Percentiles rank a stretch among this genome's conserved stretches.
Evolutionary conservation across 345 rosid species (phyloP).

Genomic region (Euphorbia lathyris): DNA sequence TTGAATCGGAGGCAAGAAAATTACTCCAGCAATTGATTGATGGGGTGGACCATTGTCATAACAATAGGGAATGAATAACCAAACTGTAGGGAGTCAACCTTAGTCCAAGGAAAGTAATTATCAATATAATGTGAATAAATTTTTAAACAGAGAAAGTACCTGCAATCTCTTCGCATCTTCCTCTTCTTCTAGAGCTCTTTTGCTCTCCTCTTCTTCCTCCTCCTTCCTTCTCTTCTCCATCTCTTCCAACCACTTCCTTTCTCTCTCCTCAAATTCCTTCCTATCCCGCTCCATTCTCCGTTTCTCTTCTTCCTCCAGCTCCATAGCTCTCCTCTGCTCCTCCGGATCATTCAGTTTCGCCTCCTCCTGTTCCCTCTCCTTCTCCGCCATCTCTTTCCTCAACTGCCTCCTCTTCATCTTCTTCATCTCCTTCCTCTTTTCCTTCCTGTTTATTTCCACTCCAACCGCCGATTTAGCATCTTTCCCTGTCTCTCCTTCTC

Average conservation of each 20-base stretch:
- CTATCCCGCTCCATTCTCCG: constrained; percentile 50
- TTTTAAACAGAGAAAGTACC: background rate
- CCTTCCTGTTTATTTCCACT: constrained; percentile 44
- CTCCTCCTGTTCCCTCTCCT: constrained; percentile 62
- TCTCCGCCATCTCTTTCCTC: constrained; percentile 68
- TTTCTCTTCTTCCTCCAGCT: constrained; percentile 62
- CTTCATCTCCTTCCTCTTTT: constrained; percentile 76
- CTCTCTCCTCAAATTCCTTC: constrained; percentile 75
- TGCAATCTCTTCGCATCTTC: constrained; percentile 31
- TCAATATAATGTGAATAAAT: too few relatives aligned
- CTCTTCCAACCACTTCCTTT: constrained; percentile 62
- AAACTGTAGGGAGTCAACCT: too few relatives aligned
- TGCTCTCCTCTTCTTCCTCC: constrained; percentile 31
- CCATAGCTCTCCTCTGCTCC: constrained; percentile 48
- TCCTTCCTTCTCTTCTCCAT: constrained; percentile 66
- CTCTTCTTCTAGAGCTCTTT: constrained; percentile 19
- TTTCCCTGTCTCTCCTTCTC: constrained; percentile 6
- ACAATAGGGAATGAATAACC: too few relatives aligned
- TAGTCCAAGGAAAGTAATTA: too few relatives aligned
- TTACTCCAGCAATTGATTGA: too few relatives aligned
- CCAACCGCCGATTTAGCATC: constrained; percentile 22
- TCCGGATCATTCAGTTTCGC: constrained; percentile 60
- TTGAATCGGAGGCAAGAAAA: too few relatives aligned
- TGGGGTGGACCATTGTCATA: too few relatives aligned
- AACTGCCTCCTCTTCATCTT: constrained; percentile 71